These are phyloP conservation scores for Murraya paniculata DNA, from an alignment of 345 rosid genomes.

Conservation along the genomic window DNA sequence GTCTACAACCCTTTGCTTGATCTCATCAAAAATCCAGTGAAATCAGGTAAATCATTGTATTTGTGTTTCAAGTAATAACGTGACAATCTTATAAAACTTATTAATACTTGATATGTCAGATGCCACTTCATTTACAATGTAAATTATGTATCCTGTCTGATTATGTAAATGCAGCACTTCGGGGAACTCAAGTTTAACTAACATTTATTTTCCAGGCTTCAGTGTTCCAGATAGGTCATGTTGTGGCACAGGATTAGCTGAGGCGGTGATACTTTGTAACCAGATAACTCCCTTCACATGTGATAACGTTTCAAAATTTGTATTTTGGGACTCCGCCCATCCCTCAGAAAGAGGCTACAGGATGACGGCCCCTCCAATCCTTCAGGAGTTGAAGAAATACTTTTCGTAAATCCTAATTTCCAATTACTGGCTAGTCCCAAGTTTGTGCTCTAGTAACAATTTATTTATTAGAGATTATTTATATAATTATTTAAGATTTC, in stretches of 20 bases:
- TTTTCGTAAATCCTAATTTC: background rate
- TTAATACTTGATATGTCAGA: too few species aligned
- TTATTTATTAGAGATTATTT: too few species aligned
- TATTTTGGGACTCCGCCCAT: background rate
- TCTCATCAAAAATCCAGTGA: slow-evolving; percentile 7
- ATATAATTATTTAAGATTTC: too few species aligned
- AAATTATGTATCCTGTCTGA: too few species aligned
- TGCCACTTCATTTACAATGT: too few species aligned
- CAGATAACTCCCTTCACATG: background rate
- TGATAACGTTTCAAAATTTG: background rate
- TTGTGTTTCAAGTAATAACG: background rate
- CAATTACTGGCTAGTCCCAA: background rate
- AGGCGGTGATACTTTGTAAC: background rate
- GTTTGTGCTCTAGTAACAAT: too few species aligned
- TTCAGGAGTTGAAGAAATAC: background rate
- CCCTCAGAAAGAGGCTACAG: background rate
- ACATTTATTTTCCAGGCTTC: background rate
- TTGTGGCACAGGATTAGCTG: background rate
- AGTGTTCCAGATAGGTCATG: background rate
- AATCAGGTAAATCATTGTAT: background rate
- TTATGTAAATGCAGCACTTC: too few species aligned
- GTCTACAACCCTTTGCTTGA: slow-evolving; percentile 23
- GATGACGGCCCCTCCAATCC: background rate
- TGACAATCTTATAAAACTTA: too few species aligned
- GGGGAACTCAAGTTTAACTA: background rate